Percentiles rank a stretch among this genome's conserved stretches.
phyloP scores from a whole-genome alignment of 2,329 filamentous ascomycete species.

The Neopestalotiopsis clavispora region DNA sequence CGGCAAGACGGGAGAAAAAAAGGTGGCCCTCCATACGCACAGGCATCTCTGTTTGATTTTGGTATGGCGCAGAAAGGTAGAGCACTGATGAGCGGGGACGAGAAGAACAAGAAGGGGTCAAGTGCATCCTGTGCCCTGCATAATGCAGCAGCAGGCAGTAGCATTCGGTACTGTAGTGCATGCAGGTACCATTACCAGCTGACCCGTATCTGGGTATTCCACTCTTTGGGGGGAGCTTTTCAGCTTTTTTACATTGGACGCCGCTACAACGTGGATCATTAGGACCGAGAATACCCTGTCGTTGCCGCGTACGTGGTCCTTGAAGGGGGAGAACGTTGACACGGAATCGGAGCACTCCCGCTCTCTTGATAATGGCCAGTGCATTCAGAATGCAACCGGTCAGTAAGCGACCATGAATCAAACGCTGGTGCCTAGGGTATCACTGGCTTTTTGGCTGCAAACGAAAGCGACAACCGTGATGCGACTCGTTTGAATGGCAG shows the following conservation, averaged over 20 bases:
- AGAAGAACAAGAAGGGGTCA: not conserved
- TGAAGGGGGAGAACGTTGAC: not conserved
- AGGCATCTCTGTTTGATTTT: constrained; percentile 1
- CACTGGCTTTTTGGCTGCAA: too few relatives aligned
- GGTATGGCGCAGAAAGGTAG: not conserved
- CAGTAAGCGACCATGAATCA: too few relatives aligned
- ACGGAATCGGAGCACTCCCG: not conserved
- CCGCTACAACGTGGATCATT: not conserved
- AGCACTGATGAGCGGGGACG: not conserved
- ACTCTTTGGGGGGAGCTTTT: not conserved
- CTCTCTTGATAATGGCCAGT: not conserved
- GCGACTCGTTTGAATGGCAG: too few relatives aligned
- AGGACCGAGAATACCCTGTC: not conserved
- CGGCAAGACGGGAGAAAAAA: not conserved
- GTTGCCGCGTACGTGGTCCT: not conserved
- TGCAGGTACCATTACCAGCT: not conserved
- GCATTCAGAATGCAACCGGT: not conserved
- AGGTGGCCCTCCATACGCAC: not conserved
- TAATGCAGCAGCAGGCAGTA: too few relatives aligned
- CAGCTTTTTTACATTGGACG: not conserved
- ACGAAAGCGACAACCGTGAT: too few relatives aligned
- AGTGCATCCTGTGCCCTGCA: too few relatives aligned
- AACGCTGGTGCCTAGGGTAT: too few relatives aligned
- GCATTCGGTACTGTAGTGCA: not conserved
- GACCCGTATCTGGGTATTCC: not conserved